These are phyloP conservation scores for Rhexocercosporidium sp. DNA, from an alignment of 2,329 filamentous ascomycete genomes.

Conservation along the genomic window DNA sequence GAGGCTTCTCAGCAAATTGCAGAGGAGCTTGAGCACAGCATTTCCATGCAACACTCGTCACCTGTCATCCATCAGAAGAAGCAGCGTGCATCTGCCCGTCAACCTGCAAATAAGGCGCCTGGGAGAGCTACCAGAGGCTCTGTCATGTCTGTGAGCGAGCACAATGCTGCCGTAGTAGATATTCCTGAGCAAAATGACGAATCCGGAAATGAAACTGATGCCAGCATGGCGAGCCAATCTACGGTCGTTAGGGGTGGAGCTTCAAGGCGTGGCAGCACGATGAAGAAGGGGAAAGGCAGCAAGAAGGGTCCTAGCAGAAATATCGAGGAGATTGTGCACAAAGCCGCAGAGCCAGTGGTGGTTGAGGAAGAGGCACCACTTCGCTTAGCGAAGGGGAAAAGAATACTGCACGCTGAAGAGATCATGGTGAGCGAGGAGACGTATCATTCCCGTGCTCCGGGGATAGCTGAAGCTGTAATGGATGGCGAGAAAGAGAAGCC, in stretches of 20 bases:
- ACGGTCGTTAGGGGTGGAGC: conserved; percentile 34
- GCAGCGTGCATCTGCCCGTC: conserved; percentile 28
- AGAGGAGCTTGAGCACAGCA: conserved; percentile 35
- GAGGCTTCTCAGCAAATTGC: conserved; percentile 33
- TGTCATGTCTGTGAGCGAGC: conserved; percentile 27
- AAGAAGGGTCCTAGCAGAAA: conserved; percentile 35
- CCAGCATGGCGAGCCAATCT: conserved; percentile 39
- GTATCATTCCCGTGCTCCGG: conserved; percentile 26
- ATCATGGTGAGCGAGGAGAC: conserved; percentile 24
- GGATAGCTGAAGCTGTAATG: conserved; percentile 12
- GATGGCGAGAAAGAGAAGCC: conserved; percentile 16
- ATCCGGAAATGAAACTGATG: conserved; percentile 43
- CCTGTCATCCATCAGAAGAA: conserved; percentile 33
- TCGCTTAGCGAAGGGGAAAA: conserved; percentile 16
- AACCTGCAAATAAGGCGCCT: conserved; percentile 25
- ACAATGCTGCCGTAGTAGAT: conserved; percentile 18
- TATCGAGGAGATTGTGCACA: conserved; percentile 36
- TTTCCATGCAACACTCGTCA: conserved; percentile 34
- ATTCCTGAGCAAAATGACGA: conserved; percentile 38
- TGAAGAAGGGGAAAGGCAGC: conserved; percentile 36
- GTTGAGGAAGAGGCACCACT: conserved; percentile 14
- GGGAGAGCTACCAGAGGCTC: conserved; percentile 32
- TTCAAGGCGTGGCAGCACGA: conserved; percentile 31
- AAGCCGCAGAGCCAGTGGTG: conserved; percentile 11
- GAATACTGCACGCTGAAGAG: conserved; percentile 27